Conservation (phyloP, 352 stramenopile species). For the Blastocystis sp. region DNA sequence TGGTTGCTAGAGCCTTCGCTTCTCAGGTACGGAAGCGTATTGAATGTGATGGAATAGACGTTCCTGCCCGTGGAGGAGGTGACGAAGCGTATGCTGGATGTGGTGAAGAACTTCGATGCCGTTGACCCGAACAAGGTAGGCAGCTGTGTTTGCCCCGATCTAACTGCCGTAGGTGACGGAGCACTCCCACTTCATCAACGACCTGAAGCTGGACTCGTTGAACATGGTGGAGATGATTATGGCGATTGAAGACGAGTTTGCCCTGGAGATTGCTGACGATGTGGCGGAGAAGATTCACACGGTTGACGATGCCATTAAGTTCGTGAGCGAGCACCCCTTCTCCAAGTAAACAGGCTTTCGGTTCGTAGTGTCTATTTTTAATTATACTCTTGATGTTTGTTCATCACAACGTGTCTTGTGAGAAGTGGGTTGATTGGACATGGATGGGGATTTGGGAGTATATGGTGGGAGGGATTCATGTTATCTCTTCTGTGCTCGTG, state of each 20-base stretch:
- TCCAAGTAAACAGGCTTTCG: conserved; percentile 86
- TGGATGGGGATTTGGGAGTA: neutral
- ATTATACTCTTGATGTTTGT: conserved; percentile 2
- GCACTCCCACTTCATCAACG: conserved; percentile 89
- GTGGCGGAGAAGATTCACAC: conserved; percentile 97
- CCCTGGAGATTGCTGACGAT: conserved; percentile 98
- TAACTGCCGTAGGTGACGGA: conserved; percentile 75
- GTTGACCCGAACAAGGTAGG: conserved; percentile 87
- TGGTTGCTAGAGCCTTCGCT: neutral
- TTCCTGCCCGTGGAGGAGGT: conserved; percentile 87
- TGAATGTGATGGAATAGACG: conserved; percentile 71
- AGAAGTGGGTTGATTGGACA: neutral
- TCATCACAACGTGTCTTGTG: neutral
- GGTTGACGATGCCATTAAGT: conserved; percentile 92
- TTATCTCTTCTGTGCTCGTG: too few relatives aligned
- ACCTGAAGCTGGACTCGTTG: conserved; percentile 96
- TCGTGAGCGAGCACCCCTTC: conserved; percentile 95
- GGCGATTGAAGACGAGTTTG: conserved; percentile 99
- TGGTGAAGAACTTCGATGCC: conserved; percentile 99
- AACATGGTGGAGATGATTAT: conserved; percentile 93
- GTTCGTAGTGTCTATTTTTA: conserved; percentile 1
- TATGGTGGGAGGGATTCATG: too few relatives aligned
- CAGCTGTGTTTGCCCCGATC: conserved; percentile 20
- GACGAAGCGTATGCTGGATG: conserved; percentile 89
- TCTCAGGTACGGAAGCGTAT: conserved; percentile 3